A percentile compares a stretch with the other conserved stretches of the same genome.
These are phyloP conservation scores for Mucor velutinosus DNA, from an alignment of 371 early-diverging fungal species.

Conservation along the genomic window DNA sequence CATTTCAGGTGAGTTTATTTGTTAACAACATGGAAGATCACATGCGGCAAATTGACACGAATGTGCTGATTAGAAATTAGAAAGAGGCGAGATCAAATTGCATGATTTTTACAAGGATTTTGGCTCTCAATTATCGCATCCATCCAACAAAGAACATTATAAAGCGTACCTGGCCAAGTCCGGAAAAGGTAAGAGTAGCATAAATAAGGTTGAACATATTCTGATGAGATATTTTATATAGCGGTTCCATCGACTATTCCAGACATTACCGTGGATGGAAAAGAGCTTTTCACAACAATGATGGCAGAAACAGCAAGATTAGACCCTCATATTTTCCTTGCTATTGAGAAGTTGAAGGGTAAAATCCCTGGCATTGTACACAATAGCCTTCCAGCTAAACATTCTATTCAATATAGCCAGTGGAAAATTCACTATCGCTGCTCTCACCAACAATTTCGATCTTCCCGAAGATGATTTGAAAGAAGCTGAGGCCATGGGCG, in stretches of 20 bases:
- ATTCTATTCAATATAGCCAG: constrained; percentile 23
- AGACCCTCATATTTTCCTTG: constrained; percentile 57
- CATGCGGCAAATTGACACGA: not conserved
- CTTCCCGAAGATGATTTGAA: constrained; percentile 49
- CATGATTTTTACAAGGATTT: constrained; percentile 68
- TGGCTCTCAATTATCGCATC: constrained; percentile 65
- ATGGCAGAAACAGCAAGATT: constrained; percentile 65
- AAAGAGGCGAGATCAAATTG: constrained; percentile 71
- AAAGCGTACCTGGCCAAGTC: constrained; percentile 47
- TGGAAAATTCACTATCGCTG: constrained; percentile 66
- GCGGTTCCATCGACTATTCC: constrained; percentile 39
- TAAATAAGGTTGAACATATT: not conserved
- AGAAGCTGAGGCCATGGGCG: constrained; percentile 43
- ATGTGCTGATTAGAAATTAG: constrained; percentile 47
- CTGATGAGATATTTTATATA: constrained; percentile 4
- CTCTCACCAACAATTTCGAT: constrained; percentile 81
- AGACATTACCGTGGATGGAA: constrained; percentile 60
- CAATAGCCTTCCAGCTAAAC: not conserved
- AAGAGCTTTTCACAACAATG: constrained; percentile 70
- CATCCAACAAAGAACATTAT: constrained; percentile 55
- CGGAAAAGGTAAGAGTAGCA: constrained; percentile 44
- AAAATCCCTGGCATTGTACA: not conserved
- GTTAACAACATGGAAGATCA: not conserved
- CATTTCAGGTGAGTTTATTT: constrained; percentile 58
- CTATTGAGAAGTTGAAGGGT: constrained; percentile 59